Percentiles rank a stretch among this genome's conserved stretches.
These are phyloP conservation scores for Barnettozyma hawaiiensis DNA, from an alignment of 1,139 yeast species.

Conservation along the genomic window DNA sequence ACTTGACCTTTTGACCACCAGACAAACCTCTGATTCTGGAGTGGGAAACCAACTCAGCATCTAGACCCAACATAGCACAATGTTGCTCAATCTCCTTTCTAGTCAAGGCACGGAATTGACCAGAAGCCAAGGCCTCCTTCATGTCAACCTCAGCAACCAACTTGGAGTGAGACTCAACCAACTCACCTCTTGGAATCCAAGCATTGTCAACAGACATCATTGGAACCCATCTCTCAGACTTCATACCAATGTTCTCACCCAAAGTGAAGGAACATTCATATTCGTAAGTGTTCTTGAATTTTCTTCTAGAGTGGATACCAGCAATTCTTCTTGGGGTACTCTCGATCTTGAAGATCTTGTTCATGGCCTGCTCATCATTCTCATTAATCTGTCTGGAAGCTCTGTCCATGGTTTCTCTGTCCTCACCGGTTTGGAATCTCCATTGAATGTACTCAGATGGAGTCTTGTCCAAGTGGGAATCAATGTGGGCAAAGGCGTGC, in stretches of 20 bases:
- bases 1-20: constrained; percentile 99
- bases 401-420: constrained; percentile 99
- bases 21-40: constrained; percentile 99
- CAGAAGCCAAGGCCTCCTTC: constrained; percentile 99
- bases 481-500: constrained; percentile 99
- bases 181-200: constrained; percentile 99
- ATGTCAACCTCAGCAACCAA: constrained; percentile 99
- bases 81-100: constrained; percentile 99
- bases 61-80: constrained; percentile 98
- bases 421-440: constrained; percentile 99
- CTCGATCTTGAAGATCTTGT: constrained; percentile 98
- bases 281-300: constrained; percentile 99
- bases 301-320: constrained; percentile 95
- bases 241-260: constrained; percentile 98
- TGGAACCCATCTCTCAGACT: constrained; percentile 99
- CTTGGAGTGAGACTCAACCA: constrained; percentile 97
- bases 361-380: constrained; percentile 96
- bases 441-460: constrained; percentile 99
- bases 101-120: constrained; percentile 99
- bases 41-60: constrained; percentile 98
- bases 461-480: constrained; percentile 97
- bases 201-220: constrained; percentile 99
- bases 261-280: constrained; percentile 95
- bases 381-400: constrained; percentile 98
- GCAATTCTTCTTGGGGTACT: constrained; percentile 97